Conservation (phyloP, 2,329 filamentous ascomycete species). For the Ophiosphaerella korrae region DNA sequence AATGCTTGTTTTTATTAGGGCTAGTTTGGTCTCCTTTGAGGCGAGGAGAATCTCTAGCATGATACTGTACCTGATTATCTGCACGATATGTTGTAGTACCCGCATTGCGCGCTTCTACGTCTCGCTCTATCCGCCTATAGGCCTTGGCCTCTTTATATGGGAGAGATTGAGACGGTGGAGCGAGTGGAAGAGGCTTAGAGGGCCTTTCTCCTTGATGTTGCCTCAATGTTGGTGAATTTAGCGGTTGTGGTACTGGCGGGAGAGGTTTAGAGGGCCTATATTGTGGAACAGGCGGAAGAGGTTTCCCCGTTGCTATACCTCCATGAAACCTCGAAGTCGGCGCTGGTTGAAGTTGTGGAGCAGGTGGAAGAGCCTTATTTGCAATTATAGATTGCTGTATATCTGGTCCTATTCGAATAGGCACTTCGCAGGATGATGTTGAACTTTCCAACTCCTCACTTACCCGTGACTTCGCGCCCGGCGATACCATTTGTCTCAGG, state of each 20-base stretch:
- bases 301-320: background rate
- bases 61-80: background rate
- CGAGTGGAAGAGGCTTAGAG: background rate
- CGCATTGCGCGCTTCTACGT: too few species aligned
- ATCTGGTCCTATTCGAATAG: constrained; percentile 7
- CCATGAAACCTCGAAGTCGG: background rate
- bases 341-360: constrained; percentile 8
- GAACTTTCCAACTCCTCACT: constrained; percentile 11
- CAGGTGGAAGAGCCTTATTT: constrained; percentile 23
- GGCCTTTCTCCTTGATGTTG: background rate
- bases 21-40: background rate
- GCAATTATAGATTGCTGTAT: constrained; percentile 4
- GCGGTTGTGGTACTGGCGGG: background rate
- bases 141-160: background rate
- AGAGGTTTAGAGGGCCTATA: background rate
- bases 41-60: background rate
- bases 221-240: background rate
- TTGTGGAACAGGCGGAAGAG: background rate
- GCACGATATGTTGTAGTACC: background rate
- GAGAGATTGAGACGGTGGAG: background rate
- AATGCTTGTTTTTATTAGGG: background rate
- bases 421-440: constrained; percentile 13
- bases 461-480: background rate
- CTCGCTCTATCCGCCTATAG: background rate
- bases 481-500: background rate